These are phyloP conservation scores for Bathelium albidoporum DNA, from an alignment of 495 filamentous ascomycete species.

Conservation along the genomic window DNA sequence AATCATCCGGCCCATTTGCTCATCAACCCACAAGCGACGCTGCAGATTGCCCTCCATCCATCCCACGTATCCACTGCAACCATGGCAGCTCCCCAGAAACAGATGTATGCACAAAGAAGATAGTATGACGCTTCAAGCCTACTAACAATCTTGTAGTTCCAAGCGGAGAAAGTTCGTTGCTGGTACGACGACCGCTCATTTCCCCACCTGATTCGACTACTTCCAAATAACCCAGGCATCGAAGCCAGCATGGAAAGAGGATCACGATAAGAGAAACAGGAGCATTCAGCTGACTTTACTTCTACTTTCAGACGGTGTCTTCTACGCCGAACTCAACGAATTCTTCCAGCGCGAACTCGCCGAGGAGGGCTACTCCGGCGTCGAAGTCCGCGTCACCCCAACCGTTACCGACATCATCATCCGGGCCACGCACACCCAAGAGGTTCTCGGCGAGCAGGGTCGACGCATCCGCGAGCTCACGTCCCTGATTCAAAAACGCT, in stretches of 20 bases:
- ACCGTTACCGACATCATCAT: conserved; percentile 99
- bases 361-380: conserved; percentile 99
- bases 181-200: conserved; percentile 23
- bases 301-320: conserved; percentile 67
- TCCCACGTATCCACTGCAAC: background rate
- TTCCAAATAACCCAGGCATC: background rate
- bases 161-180: conserved; percentile 99
- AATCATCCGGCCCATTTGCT: background rate
- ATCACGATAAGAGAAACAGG: background rate
- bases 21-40: background rate
- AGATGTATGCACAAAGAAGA: background rate
- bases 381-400: conserved; percentile 98
- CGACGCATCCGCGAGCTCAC: conserved; percentile 99
- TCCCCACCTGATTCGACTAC: background rate
- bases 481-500: conserved; percentile 99
- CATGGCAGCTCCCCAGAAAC: conserved; percentile 3
- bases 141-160: conserved; percentile 48
- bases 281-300: background rate
- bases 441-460: conserved; percentile 98
- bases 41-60: background rate
- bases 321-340: conserved; percentile 99
- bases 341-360: conserved; percentile 99
- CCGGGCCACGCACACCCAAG: conserved; percentile 98
- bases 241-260: background rate
- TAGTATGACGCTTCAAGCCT: background rate